Base-by-base conservation (phyloP, 306 rosid species). In the Begonia fuchsioides region DNA sequence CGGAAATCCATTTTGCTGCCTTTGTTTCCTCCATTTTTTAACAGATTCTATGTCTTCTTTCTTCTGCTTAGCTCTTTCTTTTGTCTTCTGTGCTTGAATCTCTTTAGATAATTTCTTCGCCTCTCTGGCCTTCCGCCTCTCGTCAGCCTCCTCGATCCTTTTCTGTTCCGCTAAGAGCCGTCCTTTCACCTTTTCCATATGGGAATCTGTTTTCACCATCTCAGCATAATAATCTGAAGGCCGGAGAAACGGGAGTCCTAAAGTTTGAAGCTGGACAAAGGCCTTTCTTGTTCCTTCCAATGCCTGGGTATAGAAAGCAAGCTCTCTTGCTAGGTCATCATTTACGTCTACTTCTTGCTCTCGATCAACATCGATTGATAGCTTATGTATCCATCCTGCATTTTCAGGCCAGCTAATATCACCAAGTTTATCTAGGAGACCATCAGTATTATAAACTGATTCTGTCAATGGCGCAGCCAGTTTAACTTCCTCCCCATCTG, bases 1-100 rank as follows among this genome's bases (percentile, higher is more conserved):
- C 11, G 96, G 72, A 68, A 83, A 80, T 40, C 94, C 94, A 5
- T 82, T 83, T 65, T 73, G 80, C 46, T 87, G 94, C 64, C 96
- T 83, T 69, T 87, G 93, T 66, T 87, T 83, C 81, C 96, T 80
- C 96, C 96, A 87, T 63, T 80, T 83, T 76, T 87, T 83, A 60
- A 87, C 96, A 52, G 96, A 80, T 56, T 83, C 94, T 5, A 87
- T 80, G 7, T 78, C 85, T 1, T 83, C 86, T 68, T 80, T 87
- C 55, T 83, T 87, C 86, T 80, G 85, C 79, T 87, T 83, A 46
- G 93, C 79, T 58, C 88, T 73, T 65, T 87, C 96, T 56, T 80
- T 87, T 39, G 43, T 9, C 71, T 87, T 87, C 77, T 77, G 87
- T 18, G 83, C 69, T 65, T 87, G 94, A 60, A 83, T 58, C 77